Percentiles rank a stretch among this genome's conserved stretches.
Evolutionary conservation across 176 grass and related monocot species (phyloP).

Genomic region (Zizania latifolia): DNA sequence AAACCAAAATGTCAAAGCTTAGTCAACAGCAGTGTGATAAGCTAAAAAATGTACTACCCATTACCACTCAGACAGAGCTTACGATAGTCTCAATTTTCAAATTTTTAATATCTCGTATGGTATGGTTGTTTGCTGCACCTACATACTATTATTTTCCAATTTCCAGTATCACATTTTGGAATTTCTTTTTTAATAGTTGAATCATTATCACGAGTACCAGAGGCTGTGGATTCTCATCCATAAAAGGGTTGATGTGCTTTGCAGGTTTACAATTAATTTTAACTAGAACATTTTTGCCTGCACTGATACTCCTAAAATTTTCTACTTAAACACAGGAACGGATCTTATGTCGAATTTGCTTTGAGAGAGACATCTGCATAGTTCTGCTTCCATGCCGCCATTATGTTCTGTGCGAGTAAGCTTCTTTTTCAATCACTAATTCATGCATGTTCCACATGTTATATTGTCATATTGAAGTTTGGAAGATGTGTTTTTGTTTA

Average conservation of each 20-base stretch:
- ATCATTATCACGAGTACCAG: neutral
- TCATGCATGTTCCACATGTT: neutral
- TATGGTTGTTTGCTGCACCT: neutral
- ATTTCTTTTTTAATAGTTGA: neutral
- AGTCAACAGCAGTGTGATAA: constrained; percentile 55
- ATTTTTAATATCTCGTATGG: neutral
- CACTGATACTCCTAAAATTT: neutral
- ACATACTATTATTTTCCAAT: neutral
- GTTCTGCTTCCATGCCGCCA: constrained; percentile 61
- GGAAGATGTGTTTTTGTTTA: neutral
- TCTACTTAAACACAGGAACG: constrained; percentile 38
- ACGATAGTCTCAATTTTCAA: neutral
- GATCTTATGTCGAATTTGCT: constrained; percentile 67
- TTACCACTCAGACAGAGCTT: neutral
- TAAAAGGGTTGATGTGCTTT: neutral
- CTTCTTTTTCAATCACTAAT: neutral
- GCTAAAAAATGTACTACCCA: constrained; percentile 51
- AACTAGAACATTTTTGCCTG: neutral
- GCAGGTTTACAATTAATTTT: neutral
- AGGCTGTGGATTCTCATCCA: neutral
- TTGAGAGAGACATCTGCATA: constrained; percentile 52
- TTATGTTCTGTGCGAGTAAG: constrained; percentile 69
- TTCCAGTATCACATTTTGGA: neutral
- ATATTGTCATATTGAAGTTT: neutral
- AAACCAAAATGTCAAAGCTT: constrained; percentile 48